phyloP scores from a whole-genome alignment of 495 filamentous ascomycete species.

The Hyaloscypha bicolor region DNA sequence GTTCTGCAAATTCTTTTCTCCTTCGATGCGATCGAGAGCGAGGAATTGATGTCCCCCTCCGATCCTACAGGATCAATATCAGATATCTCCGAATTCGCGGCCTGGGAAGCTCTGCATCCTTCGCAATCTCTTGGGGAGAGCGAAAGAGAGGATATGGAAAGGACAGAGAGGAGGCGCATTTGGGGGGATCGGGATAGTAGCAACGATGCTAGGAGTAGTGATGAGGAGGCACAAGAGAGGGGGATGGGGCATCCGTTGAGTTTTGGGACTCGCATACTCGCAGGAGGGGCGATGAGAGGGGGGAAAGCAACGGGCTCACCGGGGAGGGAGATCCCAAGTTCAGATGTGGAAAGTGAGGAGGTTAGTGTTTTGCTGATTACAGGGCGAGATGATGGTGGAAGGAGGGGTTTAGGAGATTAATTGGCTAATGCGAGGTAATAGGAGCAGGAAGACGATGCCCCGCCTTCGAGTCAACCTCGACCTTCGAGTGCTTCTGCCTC shows the following conservation, averaged over 20 bases:
- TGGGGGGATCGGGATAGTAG: conserved; percentile 22
- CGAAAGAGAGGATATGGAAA: conserved; percentile 15
- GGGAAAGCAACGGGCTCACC: not conserved
- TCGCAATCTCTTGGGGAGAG: not conserved
- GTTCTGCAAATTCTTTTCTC: not conserved
- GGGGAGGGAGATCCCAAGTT: conserved; percentile 10
- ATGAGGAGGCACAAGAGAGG: not conserved
- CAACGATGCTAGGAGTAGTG: conserved; percentile 24
- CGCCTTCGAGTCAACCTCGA: conserved; percentile 25
- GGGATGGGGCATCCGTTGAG: not conserved
- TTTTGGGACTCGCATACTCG: not conserved
- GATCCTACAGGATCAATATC: not conserved
- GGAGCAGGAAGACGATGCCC: not conserved
- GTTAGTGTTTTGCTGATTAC: not conserved
- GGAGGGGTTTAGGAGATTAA: not conserved
- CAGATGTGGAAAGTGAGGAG: not conserved
- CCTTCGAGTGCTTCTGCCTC: not conserved
- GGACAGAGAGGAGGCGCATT: not conserved
- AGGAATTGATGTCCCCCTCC: not conserved
- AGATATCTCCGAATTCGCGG: conserved; percentile 23
- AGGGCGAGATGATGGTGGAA: not conserved
- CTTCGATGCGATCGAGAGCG: no score
- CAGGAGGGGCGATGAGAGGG: not conserved
- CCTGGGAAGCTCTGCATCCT: conserved; percentile 23
- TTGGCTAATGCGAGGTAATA: not conserved